Evolutionary conservation across 129 eudicot species (phyloP), one percentile per base, ranked within the genome.

Genomic region (Centella asiatica): DNA sequence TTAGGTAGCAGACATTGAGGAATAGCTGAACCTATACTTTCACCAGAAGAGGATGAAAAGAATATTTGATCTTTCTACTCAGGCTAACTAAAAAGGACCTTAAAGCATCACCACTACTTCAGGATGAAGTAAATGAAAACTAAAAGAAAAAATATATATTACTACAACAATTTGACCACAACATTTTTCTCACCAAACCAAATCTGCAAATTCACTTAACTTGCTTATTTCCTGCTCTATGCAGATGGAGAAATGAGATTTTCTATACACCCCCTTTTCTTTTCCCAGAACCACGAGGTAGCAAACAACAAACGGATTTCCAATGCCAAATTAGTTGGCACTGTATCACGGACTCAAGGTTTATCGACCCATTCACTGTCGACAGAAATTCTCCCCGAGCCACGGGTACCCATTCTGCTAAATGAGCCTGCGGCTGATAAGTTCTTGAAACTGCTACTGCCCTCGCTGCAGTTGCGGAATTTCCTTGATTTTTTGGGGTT

Each of bases 371-470:
- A 42, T 32, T 64, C 76, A 10, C 53, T 70, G 46, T 74, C 80
- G n/a, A 70, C 58, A 5, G 61, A 70, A 24, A 69, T 37, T 60
- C 79, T 51, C 19, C 83, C 83, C 5, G 77, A 78, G 14, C 83
- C 79, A 33, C 84, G 79, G 34, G 61, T 47, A 55, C 55, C 57
- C 61, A 70, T 52, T 60, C 46, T 66, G 28, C 84, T 57, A 8
- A 78, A 64, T 7, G 83, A 73, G 34, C 77, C 73, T 32, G 57
- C 52, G 2, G 71, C 71, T 8, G 83, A 73, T 62, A 78, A 53
- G 15, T 72, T 66, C 75, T 73, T 78, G 61, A 78, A 78, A 40
- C 84, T 78, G 71, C 80, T 78, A 26, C 84, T 78, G 25, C 84
- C 84, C 64, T 74, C 80, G 22, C 79, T 65, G 36, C 45, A 46